A percentile compares a stretch with the other conserved stretches of the same genome.
Conservation (phyloP, 1,284 basidiomycete genomes). For the Pseudozyma sp. region DNA sequence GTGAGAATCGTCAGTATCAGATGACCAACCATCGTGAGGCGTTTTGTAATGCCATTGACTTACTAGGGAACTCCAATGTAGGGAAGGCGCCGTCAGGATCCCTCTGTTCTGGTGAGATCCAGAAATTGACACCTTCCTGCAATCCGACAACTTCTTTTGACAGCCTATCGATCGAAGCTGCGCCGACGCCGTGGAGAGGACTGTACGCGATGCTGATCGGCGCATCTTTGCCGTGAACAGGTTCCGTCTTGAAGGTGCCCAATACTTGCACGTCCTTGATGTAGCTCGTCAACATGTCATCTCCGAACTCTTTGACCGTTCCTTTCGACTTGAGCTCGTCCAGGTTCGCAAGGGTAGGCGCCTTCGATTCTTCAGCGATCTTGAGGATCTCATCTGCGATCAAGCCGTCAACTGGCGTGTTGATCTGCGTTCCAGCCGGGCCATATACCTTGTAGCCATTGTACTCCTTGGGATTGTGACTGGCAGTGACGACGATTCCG, state of each 20-base stretch:
- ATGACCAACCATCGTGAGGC: no score
- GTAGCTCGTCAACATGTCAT: slow-evolving; percentile 53
- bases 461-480: slow-evolving; percentile 63
- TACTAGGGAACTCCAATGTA: slow-evolving; percentile 58
- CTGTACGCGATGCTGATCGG: slow-evolving; percentile 56
- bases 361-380: slow-evolving; percentile 32
- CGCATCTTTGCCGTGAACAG: slow-evolving; percentile 23
- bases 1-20: no score
- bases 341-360: slow-evolving; percentile 25
- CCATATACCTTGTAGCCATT: slow-evolving; percentile 65
- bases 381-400: slow-evolving; percentile 56
- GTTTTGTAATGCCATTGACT: no score
- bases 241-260: slow-evolving; percentile 16
- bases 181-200: slow-evolving; percentile 61
- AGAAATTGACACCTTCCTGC: slow-evolving; percentile 39
- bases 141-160: slow-evolving; percentile 48
- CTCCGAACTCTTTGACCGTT: slow-evolving; percentile 31
- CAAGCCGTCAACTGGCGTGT: slow-evolving; percentile 56
- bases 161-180: slow-evolving; percentile 41
- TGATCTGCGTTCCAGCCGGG: slow-evolving; percentile 60
- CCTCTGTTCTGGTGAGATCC: slow-evolving; percentile 57
- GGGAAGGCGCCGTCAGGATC: slow-evolving; percentile 60
- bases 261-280: slow-evolving; percentile 39
- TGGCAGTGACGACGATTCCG: slow-evolving; percentile 61
- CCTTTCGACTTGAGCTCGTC: slow-evolving; percentile 33